phyloP scores from a whole-genome alignment of 2,329 filamentous ascomycete genomes.

The Ceratocystis cacaofunesta region DNA sequence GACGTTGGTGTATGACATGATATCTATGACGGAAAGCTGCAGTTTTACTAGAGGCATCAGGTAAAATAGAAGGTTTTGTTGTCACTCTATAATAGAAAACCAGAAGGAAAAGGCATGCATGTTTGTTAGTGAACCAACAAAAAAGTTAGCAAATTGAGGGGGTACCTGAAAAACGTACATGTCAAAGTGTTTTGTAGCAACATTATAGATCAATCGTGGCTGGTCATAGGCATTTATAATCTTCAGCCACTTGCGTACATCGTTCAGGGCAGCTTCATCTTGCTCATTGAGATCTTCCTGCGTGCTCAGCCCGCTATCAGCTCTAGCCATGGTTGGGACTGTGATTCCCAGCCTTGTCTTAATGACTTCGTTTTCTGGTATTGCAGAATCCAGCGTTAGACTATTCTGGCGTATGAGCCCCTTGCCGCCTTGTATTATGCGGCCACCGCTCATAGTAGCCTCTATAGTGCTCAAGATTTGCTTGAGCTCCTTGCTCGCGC shows the following conservation, averaged over 20 bases:
- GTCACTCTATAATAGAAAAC: conserved; percentile 32
- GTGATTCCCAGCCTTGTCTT: conserved; percentile 39
- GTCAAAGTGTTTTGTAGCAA: conserved; percentile 80
- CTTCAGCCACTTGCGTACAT: conserved; percentile 71
- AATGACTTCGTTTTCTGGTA: conserved; percentile 35
- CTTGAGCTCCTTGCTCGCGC: conserved; percentile 58
- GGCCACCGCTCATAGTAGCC: conserved; percentile 78
- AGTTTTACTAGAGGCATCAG: conserved; percentile 67
- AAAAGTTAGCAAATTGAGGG: background rate
- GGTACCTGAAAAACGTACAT: conserved; percentile 31
- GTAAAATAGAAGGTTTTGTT: conserved; percentile 55
- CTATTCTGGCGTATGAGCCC: conserved; percentile 49
- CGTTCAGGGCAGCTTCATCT: conserved; percentile 40
- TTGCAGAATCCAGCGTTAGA: conserved; percentile 39
- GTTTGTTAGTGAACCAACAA: background rate
- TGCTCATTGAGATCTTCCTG: conserved; percentile 42
- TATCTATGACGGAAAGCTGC: conserved; percentile 78
- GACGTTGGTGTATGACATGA: conserved; percentile 78
- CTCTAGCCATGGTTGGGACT: conserved; percentile 23
- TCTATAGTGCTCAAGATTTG: conserved; percentile 73
- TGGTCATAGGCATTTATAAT: conserved; percentile 75
- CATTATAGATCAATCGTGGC: conserved; percentile 62
- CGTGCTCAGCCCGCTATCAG: conserved; percentile 48
- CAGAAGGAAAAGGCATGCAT: conserved; percentile 11
- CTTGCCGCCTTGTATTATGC: conserved; percentile 38